Conservation (phyloP, 2,329 filamentous ascomycete species). For the Aspergillus spinulosporus region DNA sequence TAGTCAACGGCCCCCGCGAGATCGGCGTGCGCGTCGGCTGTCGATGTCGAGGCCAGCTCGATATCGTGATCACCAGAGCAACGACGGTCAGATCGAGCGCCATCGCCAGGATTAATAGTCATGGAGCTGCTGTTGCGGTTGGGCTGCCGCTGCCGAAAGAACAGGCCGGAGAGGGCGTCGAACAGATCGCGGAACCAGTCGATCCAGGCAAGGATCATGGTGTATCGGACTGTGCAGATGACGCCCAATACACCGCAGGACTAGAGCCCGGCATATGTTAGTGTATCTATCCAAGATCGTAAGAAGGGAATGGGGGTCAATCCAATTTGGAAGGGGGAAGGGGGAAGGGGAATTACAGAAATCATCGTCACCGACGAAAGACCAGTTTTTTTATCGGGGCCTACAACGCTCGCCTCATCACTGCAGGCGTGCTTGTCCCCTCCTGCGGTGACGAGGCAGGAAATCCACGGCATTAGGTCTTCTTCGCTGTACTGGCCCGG, state of each 20-base stretch:
- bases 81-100: too few species aligned
- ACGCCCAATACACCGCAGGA: conserved; percentile 10
- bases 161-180: not conserved
- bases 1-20: not conserved
- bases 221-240: conserved; percentile 4
- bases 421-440: not conserved
- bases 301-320: too few species aligned
- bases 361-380: conserved; percentile 1
- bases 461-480: conserved; percentile 2
- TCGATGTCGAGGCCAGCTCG: too few species aligned
- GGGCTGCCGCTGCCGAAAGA: not conserved
- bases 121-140: too few species aligned
- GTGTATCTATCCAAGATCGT: too few species aligned
- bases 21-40: not conserved
- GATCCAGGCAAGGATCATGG: conserved; percentile 9
- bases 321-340: too few species aligned
- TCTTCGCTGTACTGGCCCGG: not conserved
- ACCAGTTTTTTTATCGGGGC: not conserved
- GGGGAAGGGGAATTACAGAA: not conserved
- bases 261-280: not conserved
- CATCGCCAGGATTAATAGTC: too few species aligned
- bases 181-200: not conserved
- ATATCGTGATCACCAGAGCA: too few species aligned
- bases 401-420: not conserved
- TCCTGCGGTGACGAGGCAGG: not conserved